Percentiles rank a stretch among this genome's conserved stretches.
phyloP scores from a whole-genome alignment of 78 protist species.

The Tieghemostelium lacteum region DNA sequence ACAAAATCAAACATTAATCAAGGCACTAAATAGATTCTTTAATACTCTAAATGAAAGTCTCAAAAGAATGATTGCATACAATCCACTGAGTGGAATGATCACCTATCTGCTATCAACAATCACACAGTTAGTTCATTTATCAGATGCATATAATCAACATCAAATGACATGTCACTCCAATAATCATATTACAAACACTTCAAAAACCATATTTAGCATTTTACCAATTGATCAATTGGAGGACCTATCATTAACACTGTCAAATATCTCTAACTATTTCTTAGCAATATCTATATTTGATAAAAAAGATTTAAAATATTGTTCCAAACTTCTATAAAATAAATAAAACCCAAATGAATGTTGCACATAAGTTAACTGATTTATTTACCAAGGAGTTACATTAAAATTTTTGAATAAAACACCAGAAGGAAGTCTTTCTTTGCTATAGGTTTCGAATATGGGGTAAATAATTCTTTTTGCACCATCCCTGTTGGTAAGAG shows the following conservation, averaged over 20 bases:
- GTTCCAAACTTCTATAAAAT: conserved; percentile 16
- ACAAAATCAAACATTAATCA: conserved; percentile 13
- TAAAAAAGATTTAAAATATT: conserved; percentile 29
- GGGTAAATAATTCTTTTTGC: conserved; percentile 95
- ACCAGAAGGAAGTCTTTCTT: neutral
- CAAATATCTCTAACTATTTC: conserved; percentile 19
- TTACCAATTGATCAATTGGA: conserved; percentile 40
- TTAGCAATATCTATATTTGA: conserved; percentile 50
- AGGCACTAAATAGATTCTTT: conserved; percentile 23
- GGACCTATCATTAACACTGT: conserved; percentile 27
- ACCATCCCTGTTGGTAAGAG: conserved; percentile 94
- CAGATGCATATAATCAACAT: neutral
- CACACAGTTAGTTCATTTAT: conserved; percentile 31
- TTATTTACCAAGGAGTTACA: no score
- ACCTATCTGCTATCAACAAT: conserved; percentile 14
- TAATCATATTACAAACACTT: neutral
- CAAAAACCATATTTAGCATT: conserved; percentile 22
- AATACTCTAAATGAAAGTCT: neutral
- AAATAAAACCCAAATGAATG: no score
- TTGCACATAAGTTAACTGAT: no score
- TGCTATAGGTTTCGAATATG: conserved; percentile 1
- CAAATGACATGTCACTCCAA: neutral
- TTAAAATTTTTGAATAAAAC: neutral
- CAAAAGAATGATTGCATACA: conserved; percentile 2
- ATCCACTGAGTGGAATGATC: neutral